Base-by-base conservation (phyloP, 2,329 filamentous ascomycete species). In the Zymoseptoria pseudotritici region DNA sequence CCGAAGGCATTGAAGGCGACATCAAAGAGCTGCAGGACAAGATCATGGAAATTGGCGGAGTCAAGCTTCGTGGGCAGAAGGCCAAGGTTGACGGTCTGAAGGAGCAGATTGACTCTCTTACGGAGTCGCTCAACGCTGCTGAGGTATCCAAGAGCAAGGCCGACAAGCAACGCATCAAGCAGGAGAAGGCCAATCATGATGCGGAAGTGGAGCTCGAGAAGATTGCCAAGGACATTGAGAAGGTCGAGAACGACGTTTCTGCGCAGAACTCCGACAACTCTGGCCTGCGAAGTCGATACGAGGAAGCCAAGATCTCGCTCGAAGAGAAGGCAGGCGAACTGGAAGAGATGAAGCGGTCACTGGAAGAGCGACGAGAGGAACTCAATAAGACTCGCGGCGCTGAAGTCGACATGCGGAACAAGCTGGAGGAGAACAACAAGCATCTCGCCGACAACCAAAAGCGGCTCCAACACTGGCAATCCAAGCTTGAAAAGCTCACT, bases 401-500 rank as follows among this genome's bases (percentile, higher is more conserved):
- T 2, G 94, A 99, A 74, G 97, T 99, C 62, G 94, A 99, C 75
- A 97, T 97, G 91, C 89, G 90, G 64, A 97, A 97, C 76, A 96
- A 96, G 77, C 86, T 99, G 1, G 94, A 97, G 71, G 93, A 97
- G 72, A 94, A 93, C 73, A 89, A 96, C 66, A 99, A 99, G 77
- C 84, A 87, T 9, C 82, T 97, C 13, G 76, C 78, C 0, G 93
- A 97, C 71, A 96, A 95, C 74, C 86, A 95, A 73, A 92, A 90
- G 75, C 86, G 89, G 61, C 82, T 89, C 50, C 83, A 82, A 46
- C 90, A 96, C 77, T 97, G 92, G 91, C 80, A 91, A 58, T 90
- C 96, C 61, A 97, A 97, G 78, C 80, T 96, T 8, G 81, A 82
- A 56, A 97, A 96, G 78, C 83, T 99, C 24, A 77, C 82, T 2